Evolutionary conservation across 257 asterid species (phyloP).

Genomic region (Rhazya stricta): DNA sequence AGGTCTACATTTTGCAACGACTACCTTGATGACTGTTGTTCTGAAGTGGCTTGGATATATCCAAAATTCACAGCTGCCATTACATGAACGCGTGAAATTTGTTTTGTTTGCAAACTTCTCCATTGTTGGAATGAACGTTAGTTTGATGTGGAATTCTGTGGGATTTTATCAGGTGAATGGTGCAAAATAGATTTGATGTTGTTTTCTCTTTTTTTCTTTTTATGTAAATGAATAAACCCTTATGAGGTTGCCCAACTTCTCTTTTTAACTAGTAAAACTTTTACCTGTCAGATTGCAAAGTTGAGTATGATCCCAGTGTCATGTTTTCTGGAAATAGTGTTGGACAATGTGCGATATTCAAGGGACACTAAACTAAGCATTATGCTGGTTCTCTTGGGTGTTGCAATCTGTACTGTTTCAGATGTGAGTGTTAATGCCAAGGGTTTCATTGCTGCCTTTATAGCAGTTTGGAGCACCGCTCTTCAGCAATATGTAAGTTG

Average conservation of each 20-base stretch:
- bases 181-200: not conserved
- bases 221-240: not conserved
- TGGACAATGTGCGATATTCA: constrained; percentile 55
- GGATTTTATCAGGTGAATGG: constrained; percentile 67
- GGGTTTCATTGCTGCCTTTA: constrained; percentile 60
- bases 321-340: constrained; percentile 56
- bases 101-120: constrained; percentile 59
- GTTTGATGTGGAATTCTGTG: constrained; percentile 75
- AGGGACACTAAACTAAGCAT: constrained; percentile 66
- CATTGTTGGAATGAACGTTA: constrained; percentile 71
- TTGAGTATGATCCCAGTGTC: constrained; percentile 67
- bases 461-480: constrained; percentile 66
- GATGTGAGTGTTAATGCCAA: constrained; percentile 61
- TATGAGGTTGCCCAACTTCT: not conserved
- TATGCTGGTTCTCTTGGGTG: constrained; percentile 57
- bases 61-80: constrained; percentile 50
- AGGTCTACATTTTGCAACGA: constrained; percentile 61
- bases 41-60: constrained; percentile 53
- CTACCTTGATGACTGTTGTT: constrained; percentile 47
- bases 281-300: constrained; percentile 57
- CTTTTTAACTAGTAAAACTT: constrained; percentile 12
- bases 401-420: constrained; percentile 64
- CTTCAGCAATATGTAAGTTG: constrained; percentile 68
- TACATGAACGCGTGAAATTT: constrained; percentile 46
- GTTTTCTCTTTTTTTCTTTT: not conserved